Evolutionary conservation across 345 rosid species (phyloP).

Genomic region (Excoecaria agallocha): DNA sequence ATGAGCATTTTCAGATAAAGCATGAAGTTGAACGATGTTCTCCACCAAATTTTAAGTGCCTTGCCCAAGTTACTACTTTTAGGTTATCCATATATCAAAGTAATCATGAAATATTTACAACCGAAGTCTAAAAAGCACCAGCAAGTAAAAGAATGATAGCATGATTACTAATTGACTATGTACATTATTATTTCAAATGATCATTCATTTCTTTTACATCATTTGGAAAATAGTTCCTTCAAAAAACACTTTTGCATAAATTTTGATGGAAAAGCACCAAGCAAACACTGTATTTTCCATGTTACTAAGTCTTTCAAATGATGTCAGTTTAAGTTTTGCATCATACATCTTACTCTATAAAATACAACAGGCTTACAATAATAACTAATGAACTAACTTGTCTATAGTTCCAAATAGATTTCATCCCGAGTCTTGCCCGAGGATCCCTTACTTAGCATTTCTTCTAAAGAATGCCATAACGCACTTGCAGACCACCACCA

Average conservation of each 20-base stretch:
- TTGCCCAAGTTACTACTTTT: not conserved
- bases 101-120: not conserved
- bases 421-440: constrained; percentile 82
- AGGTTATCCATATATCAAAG: not conserved
- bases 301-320: not conserved
- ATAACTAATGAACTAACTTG: constrained; percentile 35
- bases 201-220: not conserved
- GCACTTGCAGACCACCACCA: constrained; percentile 54
- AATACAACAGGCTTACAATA: not conserved
- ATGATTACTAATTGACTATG: not conserved
- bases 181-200: too few relatives aligned
- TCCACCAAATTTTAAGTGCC: not conserved
- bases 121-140: not conserved
- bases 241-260: not conserved
- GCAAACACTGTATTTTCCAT: not conserved
- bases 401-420: constrained; percentile 77
- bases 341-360: not conserved
- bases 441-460: constrained; percentile 79
- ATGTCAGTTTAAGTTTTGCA: not conserved
- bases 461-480: constrained; percentile 82
- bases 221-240: not conserved
- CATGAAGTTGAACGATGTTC: not conserved
- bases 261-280: not conserved
- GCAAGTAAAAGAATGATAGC: not conserved
- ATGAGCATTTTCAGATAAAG: not conserved